phyloP scores from a whole-genome alignment of 495 filamentous ascomycete genomes.

The Hyaloscypha hepaticicola region DNA sequence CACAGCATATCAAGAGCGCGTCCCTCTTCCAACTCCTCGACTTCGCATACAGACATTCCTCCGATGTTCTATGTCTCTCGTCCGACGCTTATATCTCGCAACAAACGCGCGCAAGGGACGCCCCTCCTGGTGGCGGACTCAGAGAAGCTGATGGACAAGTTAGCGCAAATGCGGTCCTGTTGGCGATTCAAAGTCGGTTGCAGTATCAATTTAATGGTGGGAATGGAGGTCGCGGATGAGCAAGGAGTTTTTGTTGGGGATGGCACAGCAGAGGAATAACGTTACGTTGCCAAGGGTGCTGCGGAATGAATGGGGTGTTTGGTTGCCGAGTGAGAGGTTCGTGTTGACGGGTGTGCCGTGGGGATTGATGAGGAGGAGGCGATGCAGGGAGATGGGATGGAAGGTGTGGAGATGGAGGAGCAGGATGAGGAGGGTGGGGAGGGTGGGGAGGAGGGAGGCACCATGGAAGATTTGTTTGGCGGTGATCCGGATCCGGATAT shows the following conservation, averaged over 20 bases:
- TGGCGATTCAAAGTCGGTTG: slow-evolving; percentile 50
- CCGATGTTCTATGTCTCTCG: slow-evolving; percentile 62
- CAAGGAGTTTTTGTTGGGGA: slow-evolving; percentile 84
- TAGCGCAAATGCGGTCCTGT: slow-evolving; percentile 45
- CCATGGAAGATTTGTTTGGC: background rate
- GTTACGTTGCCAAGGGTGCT: slow-evolving; percentile 71
- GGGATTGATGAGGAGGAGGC: background rate
- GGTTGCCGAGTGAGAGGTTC: slow-evolving; percentile 88
- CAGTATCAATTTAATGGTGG: slow-evolving; percentile 54
- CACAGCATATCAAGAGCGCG: slow-evolving; percentile 86
- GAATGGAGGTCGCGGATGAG: slow-evolving; percentile 52
- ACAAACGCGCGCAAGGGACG: slow-evolving; percentile 48
- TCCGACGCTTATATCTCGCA: slow-evolving; percentile 61
- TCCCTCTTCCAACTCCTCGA: slow-evolving; percentile 90
- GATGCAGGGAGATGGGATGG: background rate
- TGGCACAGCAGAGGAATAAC: slow-evolving; percentile 79
- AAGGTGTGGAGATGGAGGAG: background rate
- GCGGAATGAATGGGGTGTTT: slow-evolving; percentile 74
- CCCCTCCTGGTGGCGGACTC: slow-evolving; percentile 43
- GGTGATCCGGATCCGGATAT: background rate
- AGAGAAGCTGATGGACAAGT: slow-evolving; percentile 45
- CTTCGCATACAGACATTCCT: slow-evolving; percentile 84
- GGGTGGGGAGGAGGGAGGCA: background rate
- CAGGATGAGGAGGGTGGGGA: background rate
- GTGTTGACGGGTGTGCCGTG: slow-evolving; percentile 83